Evolutionary conservation across 805 yeast species (phyloP).

Genomic region (Sugiyamaella qingdaonensis): DNA sequence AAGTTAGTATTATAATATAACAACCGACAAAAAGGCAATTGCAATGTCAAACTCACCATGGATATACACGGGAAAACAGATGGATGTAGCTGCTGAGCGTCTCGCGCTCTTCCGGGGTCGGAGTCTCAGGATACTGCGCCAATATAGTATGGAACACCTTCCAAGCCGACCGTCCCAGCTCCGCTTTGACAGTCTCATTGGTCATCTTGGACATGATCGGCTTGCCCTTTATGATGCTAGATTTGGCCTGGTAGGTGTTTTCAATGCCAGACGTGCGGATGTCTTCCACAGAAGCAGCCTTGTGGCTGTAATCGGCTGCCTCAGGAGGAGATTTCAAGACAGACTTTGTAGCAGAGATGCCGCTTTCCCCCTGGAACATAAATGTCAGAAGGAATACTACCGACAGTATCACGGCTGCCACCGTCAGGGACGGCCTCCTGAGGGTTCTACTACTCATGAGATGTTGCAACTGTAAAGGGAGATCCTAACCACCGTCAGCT

Average conservation of each 20-base stretch:
- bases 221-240: constrained; percentile 23
- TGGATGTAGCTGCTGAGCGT: constrained; percentile 62
- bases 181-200: constrained; percentile 71
- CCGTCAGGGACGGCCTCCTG: constrained; percentile 17
- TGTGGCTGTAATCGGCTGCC: background rate
- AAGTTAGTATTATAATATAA: background rate
- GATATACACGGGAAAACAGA: constrained; percentile 86
- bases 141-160: constrained; percentile 83
- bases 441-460: constrained; percentile 3
- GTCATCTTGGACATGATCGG: constrained; percentile 94
- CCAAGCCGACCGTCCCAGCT: constrained; percentile 91
- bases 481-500: too few relatives aligned
- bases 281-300: constrained; percentile 12
- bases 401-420: constrained; percentile 15
- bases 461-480: too few relatives aligned
- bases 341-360: background rate
- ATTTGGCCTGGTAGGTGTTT: background rate
- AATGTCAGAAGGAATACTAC: constrained; percentile 8
- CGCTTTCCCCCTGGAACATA: constrained; percentile 2
- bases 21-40: background rate
- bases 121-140: constrained; percentile 87
- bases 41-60: constrained; percentile 58
- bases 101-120: constrained; percentile 56
- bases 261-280: constrained; percentile 4
- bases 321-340: background rate